phyloP scores from a whole-genome alignment of 1,139 yeast species.

The Pichia sp. region DNA sequence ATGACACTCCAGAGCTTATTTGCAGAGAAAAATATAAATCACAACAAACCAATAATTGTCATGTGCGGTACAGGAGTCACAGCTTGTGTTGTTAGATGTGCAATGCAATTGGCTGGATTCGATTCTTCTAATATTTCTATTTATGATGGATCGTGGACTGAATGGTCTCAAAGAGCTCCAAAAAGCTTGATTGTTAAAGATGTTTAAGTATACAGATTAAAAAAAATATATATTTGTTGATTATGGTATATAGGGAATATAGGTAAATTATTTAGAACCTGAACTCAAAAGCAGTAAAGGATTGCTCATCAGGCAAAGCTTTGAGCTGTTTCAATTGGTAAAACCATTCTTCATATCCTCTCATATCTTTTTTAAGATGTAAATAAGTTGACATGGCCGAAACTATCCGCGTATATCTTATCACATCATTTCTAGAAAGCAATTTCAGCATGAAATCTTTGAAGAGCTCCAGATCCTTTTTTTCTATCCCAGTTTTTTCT shows the following conservation, averaged over 20 bases:
- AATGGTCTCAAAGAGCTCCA: slow-evolving; percentile 34
- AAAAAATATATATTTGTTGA: not conserved
- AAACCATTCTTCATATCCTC: slow-evolving; percentile 23
- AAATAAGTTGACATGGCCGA: slow-evolving; percentile 2
- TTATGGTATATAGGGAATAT: not conserved
- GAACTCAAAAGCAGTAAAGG: slow-evolving; percentile 21
- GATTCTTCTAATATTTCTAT: slow-evolving; percentile 51
- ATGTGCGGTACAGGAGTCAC: slow-evolving; percentile 97
- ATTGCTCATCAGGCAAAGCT: slow-evolving; percentile 19
- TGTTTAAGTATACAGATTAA: slow-evolving; percentile 6
- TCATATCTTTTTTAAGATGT: not conserved
- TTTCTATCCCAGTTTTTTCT: slow-evolving; percentile 22
- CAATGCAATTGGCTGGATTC: slow-evolving; percentile 55
- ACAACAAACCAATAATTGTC: slow-evolving; percentile 62
- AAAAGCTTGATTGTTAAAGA: slow-evolving; percentile 27
- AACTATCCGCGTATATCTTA: slow-evolving; percentile 13
- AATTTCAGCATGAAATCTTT: slow-evolving; percentile 27
- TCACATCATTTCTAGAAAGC: slow-evolving; percentile 7
- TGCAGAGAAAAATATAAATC: slow-evolving; percentile 35
- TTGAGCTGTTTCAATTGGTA: slow-evolving; percentile 17
- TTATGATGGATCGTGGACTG: slow-evolving; percentile 95
- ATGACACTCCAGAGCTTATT: slow-evolving; percentile 46
- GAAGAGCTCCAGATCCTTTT: slow-evolving; percentile 26
- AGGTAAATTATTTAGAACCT: slow-evolving; percentile 16
- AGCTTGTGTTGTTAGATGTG: slow-evolving; percentile 77